Percentiles rank a stretch among this genome's conserved stretches.
These are phyloP conservation scores for Helicostylum pulchrum DNA, from an alignment of 192 early-diverging fungal genomes.

Conservation along the genomic window DNA sequence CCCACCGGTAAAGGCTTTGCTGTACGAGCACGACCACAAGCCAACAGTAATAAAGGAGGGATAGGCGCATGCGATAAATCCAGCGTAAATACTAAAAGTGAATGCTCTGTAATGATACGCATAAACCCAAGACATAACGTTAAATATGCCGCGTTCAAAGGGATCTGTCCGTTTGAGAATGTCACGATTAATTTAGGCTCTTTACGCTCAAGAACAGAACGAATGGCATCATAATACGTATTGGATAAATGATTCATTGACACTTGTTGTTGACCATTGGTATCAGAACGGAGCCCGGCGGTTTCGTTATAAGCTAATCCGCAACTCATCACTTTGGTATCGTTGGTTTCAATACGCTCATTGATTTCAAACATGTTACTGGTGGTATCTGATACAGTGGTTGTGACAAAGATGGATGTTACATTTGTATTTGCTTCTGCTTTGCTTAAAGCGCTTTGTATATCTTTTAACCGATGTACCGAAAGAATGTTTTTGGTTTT, in stretches of 20 bases:
- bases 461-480: slow-evolving; percentile 29
- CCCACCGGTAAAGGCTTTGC: slow-evolving; percentile 28
- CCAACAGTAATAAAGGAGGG: slow-evolving; percentile 16
- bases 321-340: slow-evolving; percentile 40
- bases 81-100: slow-evolving; percentile 20
- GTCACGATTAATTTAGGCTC: slow-evolving; percentile 28
- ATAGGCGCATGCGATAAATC: slow-evolving; percentile 25
- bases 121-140: slow-evolving; percentile 29
- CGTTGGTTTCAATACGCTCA: slow-evolving; percentile 37
- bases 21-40: not conserved
- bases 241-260: not conserved
- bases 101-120: slow-evolving; percentile 46
- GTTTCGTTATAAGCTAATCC: slow-evolving; percentile 37
- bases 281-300: not conserved
- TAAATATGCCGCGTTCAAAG: slow-evolving; percentile 35
- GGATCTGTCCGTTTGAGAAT: slow-evolving; percentile 40
- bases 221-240: slow-evolving; percentile 31
- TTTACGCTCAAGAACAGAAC: not conserved
- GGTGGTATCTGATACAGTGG: slow-evolving; percentile 25
- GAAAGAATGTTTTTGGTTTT: slow-evolving; percentile 39
- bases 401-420: slow-evolving; percentile 37
- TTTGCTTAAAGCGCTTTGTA: slow-evolving; percentile 23
- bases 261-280: not conserved
- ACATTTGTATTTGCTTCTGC: slow-evolving; percentile 15
- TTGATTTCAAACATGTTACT: slow-evolving; percentile 24